Percentiles rank a stretch among this genome's conserved stretches.
Evolutionary conservation across 1,284 basidiomycete genomes (phyloP).

Genomic region (Trichosporon sp.): DNA sequence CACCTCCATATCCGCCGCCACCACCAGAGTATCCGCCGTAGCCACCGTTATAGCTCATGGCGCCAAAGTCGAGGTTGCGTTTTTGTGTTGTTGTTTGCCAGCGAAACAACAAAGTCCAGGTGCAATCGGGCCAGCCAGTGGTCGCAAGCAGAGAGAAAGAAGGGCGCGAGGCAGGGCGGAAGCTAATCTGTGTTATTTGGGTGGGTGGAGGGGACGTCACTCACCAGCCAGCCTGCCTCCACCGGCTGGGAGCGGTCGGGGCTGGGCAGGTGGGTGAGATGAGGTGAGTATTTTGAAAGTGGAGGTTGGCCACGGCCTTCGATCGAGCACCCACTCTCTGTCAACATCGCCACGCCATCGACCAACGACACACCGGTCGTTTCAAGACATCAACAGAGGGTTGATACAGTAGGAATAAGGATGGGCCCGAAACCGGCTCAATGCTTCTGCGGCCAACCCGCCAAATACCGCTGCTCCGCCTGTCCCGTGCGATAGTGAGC

Average conservation of each 20-base stretch:
- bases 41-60: conserved; percentile 46
- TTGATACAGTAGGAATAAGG: neutral
- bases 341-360: too few species aligned
- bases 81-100: neutral
- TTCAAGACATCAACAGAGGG: too few species aligned
- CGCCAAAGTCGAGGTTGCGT: neutral
- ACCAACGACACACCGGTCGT: too few species aligned
- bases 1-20: conserved; percentile 29
- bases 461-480: conserved; percentile 53
- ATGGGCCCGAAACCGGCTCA: conserved; percentile 27
- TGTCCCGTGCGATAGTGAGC: conserved; percentile 54
- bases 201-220: neutral
- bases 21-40: conserved; percentile 31
- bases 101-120: neutral
- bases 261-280: too few species aligned
- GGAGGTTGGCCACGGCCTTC: too few species aligned
- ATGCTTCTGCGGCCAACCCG: conserved; percentile 45
- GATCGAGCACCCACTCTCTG: too few species aligned
- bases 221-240: neutral
- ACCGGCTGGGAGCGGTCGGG: too few species aligned
- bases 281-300: neutral
- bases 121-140: neutral
- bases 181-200: neutral
- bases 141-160: neutral
- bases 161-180: conserved; percentile 12